Base-by-base conservation (phyloP, 768 basidiomycete species). In the Leccinum disarticulatum region DNA sequence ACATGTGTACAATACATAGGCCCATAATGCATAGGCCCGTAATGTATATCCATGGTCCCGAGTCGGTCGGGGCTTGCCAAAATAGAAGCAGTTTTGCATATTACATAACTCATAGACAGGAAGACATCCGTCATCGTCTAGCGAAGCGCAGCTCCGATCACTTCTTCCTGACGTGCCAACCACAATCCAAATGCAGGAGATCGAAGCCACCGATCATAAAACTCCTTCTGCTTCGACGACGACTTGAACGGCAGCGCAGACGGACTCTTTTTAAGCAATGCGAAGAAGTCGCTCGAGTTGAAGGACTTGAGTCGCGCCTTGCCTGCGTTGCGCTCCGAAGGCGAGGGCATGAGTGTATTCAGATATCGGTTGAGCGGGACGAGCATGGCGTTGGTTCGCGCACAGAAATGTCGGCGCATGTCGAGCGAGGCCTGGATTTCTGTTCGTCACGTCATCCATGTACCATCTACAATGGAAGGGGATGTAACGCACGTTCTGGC, bases 361-460 rank as follows among this genome's bases (percentile, higher is more conserved):
- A 98, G 86, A 77, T 98, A 98, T 64, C 95, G 85, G 65, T 95
- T 88, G 5, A 98, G 81, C 0, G 96, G 96, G 3, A 91, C 87
- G 22, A 98, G 83, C 61, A 98, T 80, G 56, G 88, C 88, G 19
- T 88, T 90, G 1, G 96, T 93, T 49, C 95, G 82, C 43, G 89
- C 84, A 55, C 86, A 86, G 71, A 98, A 93, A 69, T 98, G 93
- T 50, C 85, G 79, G 25, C 92, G 86, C 13, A 96, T 78, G 56
- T 76, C 81, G 55, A 85, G 82, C 55, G 82, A 93, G 30, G 83
- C 83, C 43, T 82, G 81, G 8, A 87, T 73, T 65, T 79, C 89
- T 91, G 67, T 49, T 9, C 19, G 38, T 33, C 52, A n/a, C 28
- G 49, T 33, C 52, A 56, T 57, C 43, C 54, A 22, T 19, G 27